Percentiles rank a stretch among this genome's conserved stretches.
phyloP scores from a whole-genome alignment of 768 basidiomycete genomes.

The Trametes coccinea region DNA sequence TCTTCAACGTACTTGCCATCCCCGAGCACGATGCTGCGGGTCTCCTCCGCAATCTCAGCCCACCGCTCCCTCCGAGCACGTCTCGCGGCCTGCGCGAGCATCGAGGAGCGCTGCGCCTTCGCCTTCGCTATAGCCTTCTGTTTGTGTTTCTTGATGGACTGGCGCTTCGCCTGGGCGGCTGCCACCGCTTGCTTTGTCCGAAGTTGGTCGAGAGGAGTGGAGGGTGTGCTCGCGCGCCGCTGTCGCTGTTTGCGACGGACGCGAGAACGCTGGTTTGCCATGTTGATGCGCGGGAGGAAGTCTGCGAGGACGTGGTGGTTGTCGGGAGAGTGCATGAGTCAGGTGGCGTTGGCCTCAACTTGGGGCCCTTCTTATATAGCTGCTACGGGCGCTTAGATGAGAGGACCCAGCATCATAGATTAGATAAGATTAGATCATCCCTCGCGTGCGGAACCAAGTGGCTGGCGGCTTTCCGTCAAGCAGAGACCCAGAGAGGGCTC shows the following conservation, averaged over 20 bases:
- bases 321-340: constrained; percentile 5
- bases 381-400: not conserved
- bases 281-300: not conserved
- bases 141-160: constrained; percentile 6
- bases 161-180: constrained; percentile 12
- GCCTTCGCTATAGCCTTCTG: constrained; percentile 5
- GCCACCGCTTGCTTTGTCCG: constrained; percentile 8
- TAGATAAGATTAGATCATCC: not conserved
- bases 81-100: constrained; percentile 6
- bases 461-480: not conserved
- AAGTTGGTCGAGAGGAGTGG: constrained; percentile 12
- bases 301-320: constrained; percentile 8
- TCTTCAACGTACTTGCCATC: constrained; percentile 43
- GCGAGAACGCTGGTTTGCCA: constrained; percentile 18
- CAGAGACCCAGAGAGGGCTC: not conserved
- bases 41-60: constrained; percentile 38
- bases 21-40: constrained; percentile 39
- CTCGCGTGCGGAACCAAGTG: not conserved
- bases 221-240: constrained; percentile 17
- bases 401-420: not conserved
- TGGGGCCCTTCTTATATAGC: constrained; percentile 3
- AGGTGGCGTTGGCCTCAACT: not conserved
- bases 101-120: not conserved
- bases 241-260: constrained; percentile 11
- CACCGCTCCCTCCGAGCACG: constrained; percentile 29